Evolutionary conservation across 306 rosid species (phyloP), one percentile per base, ranked within the genome.

Genomic region (Crotalaria pallida): DNA sequence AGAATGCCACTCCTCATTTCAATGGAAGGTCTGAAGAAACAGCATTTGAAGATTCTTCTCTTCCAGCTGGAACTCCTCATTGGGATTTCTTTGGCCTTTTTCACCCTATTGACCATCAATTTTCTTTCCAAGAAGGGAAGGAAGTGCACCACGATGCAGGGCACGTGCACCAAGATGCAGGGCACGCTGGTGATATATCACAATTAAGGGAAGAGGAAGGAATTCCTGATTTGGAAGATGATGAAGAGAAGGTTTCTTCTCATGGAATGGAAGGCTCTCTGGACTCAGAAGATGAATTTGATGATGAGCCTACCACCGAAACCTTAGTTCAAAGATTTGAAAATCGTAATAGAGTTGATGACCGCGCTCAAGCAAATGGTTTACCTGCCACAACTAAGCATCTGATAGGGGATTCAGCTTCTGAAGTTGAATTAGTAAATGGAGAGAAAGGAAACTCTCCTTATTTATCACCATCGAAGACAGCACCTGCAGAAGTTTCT

Each of bases 1-100:
- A 77, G 12, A 72, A 70, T 79, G 78, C 51, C 12, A 69, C 71
- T 16, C 75, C 83, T 58, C 78, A 10, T 15, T 73, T 83, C 18
- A 33, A 44, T 72, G 82, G 66, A 71, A 77, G 72, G 53, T 80
- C 80, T 31, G 88, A 81, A 64, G 70, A 40, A 52, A 56, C 74
- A 38, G 83, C 84, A 17, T 71, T 79, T 56, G 96, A 82, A 58
- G 87, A 75, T 63, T 71, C 92, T 81, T 78, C 96, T 19, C 60
- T 75, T 49, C 87, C 87, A 13, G 79, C 78, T 69, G 92, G 82
- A 72, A 58, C 85, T 69, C 85, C 80, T 27, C 88, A 82, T 2
- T 91, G 99, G 99, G 97, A 95, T 89, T 95, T 80, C 83, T 92
- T 92, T 79, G 96, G 88, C 15, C 79, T 90, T 66, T 94, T 87